Percentiles rank a stretch among this genome's conserved stretches.
Evolutionary conservation across 2,329 filamentous ascomycete species (phyloP).

Genomic region (Fusarium temperatum): DNA sequence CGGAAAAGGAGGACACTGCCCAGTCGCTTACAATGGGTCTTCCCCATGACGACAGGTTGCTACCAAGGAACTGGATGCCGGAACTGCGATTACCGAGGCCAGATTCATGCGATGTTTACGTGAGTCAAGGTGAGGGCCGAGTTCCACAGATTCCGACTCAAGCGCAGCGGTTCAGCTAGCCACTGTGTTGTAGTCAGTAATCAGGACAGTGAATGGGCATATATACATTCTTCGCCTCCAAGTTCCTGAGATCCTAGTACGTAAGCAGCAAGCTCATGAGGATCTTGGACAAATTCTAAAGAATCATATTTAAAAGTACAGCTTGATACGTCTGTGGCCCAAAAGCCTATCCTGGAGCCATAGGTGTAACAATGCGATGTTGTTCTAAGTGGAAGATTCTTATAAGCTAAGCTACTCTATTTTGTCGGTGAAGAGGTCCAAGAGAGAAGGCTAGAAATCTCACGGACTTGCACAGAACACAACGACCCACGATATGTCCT

Average conservation of each 20-base stretch:
- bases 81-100: constrained; percentile 1
- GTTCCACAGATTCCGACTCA: neutral
- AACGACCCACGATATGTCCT: neutral
- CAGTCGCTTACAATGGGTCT: neutral
- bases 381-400: too few species aligned
- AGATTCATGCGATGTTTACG: neutral
- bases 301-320: neutral
- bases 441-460: neutral
- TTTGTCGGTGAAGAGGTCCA: accelerated
- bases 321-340: neutral
- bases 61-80: neutral
- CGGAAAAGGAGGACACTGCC: neutral
- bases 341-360: too few species aligned
- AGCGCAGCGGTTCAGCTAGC: neutral
- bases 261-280: neutral
- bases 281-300: accelerated
- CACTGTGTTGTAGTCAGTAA: neutral
- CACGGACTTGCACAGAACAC: neutral
- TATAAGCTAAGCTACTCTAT: too few species aligned
- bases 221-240: neutral
- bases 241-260: accelerated
- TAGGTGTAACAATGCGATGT: too few species aligned
- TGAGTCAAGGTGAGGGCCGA: neutral
- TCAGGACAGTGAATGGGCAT: accelerated
- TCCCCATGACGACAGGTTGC: neutral